A percentile compares a stretch with the other conserved stretches of the same genome.
Conservation (phyloP, 169 alveolate genomes). For the Cytauxzoon felis region DNA sequence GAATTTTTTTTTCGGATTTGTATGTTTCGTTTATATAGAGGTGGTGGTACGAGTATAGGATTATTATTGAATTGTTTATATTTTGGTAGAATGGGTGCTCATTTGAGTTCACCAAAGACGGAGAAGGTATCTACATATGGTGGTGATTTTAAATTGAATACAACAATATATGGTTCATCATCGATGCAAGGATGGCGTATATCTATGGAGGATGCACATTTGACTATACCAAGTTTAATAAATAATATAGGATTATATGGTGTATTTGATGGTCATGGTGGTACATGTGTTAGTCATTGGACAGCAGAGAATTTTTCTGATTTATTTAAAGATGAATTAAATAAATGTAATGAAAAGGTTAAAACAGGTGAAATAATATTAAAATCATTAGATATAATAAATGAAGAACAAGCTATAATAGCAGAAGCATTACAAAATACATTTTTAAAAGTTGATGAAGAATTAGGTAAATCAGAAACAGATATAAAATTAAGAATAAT, state of each 20-base stretch:
- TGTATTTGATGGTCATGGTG: slow-evolving; percentile 98
- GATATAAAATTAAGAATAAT: slow-evolving; percentile 27
- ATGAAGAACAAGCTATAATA: slow-evolving; percentile 24
- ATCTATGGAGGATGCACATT: slow-evolving; percentile 93
- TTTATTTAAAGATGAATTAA: slow-evolving; percentile 55
- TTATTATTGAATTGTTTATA: slow-evolving; percentile 26
- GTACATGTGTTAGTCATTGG: slow-evolving; percentile 91
- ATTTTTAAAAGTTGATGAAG: slow-evolving; percentile 51
- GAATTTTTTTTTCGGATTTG: too few relatives aligned
- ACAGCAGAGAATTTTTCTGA: slow-evolving; percentile 81
- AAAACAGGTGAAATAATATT: not conserved
- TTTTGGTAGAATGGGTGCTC: slow-evolving; percentile 82
- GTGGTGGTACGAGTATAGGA: too few relatives aligned
- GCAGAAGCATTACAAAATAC: slow-evolving; percentile 56
- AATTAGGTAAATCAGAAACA: slow-evolving; percentile 44
- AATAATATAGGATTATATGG: slow-evolving; percentile 84
- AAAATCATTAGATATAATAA: slow-evolving; percentile 7
- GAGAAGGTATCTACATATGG: slow-evolving; percentile 78
- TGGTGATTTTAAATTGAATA: slow-evolving; percentile 72
- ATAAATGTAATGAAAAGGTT: not conserved
- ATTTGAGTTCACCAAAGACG: slow-evolving; percentile 84
- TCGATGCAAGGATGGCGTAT: slow-evolving; percentile 95
- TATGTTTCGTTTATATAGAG: too few relatives aligned
- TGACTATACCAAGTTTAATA: slow-evolving; percentile 64
- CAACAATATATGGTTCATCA: slow-evolving; percentile 80